Base-by-base conservation (phyloP, 441 rosid species). In the Macaranga tanarius region DNA sequence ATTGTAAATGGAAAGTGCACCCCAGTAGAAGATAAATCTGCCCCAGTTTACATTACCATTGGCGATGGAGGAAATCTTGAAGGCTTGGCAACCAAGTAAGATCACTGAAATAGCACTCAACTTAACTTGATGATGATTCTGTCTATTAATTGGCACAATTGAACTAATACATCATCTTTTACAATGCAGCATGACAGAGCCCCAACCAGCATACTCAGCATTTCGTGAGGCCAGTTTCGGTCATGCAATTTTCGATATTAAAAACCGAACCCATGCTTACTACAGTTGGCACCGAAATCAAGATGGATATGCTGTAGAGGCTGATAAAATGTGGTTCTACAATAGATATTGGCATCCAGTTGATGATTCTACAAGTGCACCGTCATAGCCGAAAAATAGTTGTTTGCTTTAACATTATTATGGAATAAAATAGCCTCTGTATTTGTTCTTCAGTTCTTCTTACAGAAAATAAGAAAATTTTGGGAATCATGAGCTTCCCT, bases 21-120 rank as follows among this genome's bases (percentile, higher is more conserved):
- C 25, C 98, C 95, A 0, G 79, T 86, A 2, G 79, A 73, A 62
- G 90, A 93, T 75, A 88, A 80, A 66, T 85, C 87, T 25, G 97
- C 97, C 44, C 97, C 98, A 0, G 88, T 93, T 9, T 93, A 93
- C 73, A 84, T 93, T 42, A 91, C 91, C 42, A 87, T 94, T 31
- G 97, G 97, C 0, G 96, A 94, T 61, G 96, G 98, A 55, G 98
- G 98, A 28, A 91, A 93, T 69, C 56, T 82, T 7, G 98, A 93
- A 78, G 94, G 94, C 74, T 81, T 93, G 51, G 92, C 92, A 34
- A 91, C 71, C 62, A 83, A 82, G 98, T 93, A 85, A 83, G 83
- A 70, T 70, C 16, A 9, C 38, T 47, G 13, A 7, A 7, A 6
- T 5, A 17, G 10, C 0, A 66, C 6, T 2, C 2, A 2, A 15